A percentile compares a stretch with the other conserved stretches of the same genome.
Evolutionary conservation across 2,329 filamentous ascomycete genomes (phyloP).

Genomic region (Verticillium zaregamsianum): DNA sequence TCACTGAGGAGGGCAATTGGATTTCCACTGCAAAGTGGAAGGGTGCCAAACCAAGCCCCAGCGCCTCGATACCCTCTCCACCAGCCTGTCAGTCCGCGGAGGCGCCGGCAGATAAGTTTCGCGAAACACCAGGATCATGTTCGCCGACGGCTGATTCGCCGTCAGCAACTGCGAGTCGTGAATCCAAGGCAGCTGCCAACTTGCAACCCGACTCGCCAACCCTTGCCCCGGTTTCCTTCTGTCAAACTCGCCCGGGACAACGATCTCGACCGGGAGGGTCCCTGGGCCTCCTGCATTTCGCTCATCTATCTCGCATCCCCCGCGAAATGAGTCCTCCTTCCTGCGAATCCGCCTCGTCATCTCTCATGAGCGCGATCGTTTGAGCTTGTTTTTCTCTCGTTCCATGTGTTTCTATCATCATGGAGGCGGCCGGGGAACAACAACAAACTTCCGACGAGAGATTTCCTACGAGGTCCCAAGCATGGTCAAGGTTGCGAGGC

Average conservation of each 20-base stretch:
- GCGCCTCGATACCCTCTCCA: background rate
- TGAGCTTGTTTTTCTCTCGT: background rate
- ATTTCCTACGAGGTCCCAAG: background rate
- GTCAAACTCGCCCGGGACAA: background rate
- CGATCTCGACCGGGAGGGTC: background rate
- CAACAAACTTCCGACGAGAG: background rate
- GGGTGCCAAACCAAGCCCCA: background rate
- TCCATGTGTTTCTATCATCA: background rate
- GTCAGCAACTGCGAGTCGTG: background rate
- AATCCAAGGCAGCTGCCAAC: background rate
- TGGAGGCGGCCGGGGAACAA: background rate
- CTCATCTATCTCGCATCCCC: constrained; percentile 4
- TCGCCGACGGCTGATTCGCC: background rate
- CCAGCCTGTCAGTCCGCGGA: background rate
- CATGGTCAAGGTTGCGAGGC: background rate
- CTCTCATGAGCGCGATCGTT: background rate
- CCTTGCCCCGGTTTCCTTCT: background rate
- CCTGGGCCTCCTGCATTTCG: constrained; percentile 1
- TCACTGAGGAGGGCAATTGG: background rate
- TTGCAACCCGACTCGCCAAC: background rate
- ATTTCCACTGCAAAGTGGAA: background rate
- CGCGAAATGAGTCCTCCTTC: constrained; percentile 2
- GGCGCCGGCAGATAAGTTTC: background rate
- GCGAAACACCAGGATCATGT: background rate
- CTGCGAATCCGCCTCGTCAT: background rate